A percentile compares a stretch with the other conserved stretches of the same genome.
Evolutionary conservation across 2,329 filamentous ascomycete genomes (phyloP).

Genomic region (Ceratocystis eucalypticola): DNA sequence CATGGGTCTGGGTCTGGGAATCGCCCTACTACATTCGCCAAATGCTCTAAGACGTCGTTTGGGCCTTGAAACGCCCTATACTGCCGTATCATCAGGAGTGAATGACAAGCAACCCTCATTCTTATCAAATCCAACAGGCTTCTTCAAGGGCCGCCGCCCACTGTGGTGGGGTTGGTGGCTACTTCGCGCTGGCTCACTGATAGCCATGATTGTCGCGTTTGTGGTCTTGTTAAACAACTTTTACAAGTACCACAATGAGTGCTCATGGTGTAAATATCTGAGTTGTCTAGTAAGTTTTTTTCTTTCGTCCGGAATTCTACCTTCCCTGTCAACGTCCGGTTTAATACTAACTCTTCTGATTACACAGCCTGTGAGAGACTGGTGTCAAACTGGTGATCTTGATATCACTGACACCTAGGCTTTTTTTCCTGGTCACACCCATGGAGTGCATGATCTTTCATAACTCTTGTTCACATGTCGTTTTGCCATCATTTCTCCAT

Average conservation of each 20-base stretch:
- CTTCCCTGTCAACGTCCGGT: not conserved
- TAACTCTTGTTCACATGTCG: conserved; percentile 4
- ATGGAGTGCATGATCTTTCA: not conserved
- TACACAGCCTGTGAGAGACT: conserved; percentile 47
- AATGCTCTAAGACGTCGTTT: conserved; percentile 63
- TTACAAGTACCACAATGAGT: conserved; percentile 63
- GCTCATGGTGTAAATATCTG: conserved; percentile 88
- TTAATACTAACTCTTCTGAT: conserved; percentile 22
- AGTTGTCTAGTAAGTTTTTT: conserved; percentile 67
- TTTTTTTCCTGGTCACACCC: not conserved
- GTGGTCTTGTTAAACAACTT: conserved; percentile 84
- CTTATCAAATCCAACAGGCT: conserved; percentile 51
- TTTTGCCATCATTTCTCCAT: not conserved
- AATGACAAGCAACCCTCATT: conserved; percentile 42
- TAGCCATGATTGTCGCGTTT: conserved; percentile 73
- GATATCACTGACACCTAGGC: conserved; percentile 18
- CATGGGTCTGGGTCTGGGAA: conserved; percentile 75
- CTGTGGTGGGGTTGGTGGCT: conserved; percentile 99
- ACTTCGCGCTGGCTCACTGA: conserved; percentile 61
- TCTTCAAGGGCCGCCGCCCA: conserved; percentile 85
- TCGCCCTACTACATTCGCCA: conserved; percentile 80
- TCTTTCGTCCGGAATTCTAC: not conserved
- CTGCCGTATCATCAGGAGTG: conserved; percentile 45
- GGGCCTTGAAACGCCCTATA: conserved; percentile 57
- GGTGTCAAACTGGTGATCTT: conserved; percentile 43